A percentile compares a stretch with the other conserved stretches of the same genome.
Conservation (phyloP, 2,329 filamentous ascomycete genomes). For the Immersiporthe knoxdaviesiana region DNA sequence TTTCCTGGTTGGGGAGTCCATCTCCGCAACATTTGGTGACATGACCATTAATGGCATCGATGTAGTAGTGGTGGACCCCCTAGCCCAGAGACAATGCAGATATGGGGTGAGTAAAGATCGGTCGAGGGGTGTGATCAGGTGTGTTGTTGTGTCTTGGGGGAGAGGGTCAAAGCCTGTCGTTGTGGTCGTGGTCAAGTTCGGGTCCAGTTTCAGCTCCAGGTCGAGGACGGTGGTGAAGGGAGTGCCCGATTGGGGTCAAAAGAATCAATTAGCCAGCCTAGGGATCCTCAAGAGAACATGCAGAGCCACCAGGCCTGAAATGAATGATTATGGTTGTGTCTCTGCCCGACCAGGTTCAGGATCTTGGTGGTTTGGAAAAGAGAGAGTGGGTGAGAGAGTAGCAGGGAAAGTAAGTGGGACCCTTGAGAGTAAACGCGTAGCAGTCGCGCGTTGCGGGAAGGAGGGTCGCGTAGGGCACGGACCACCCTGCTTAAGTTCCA, state of each 20-base stretch:
- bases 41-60: constrained; percentile 54
- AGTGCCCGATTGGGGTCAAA: background rate
- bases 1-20: constrained; percentile 48
- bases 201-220: background rate
- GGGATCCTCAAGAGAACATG: background rate
- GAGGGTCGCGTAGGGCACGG: constrained; percentile 14
- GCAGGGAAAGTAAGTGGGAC: constrained; percentile 6
- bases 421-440: constrained; percentile 11
- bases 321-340: background rate
- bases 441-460: constrained; percentile 10
- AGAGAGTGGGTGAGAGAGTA: background rate
- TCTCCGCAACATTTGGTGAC: constrained; percentile 53
- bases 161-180: too few species aligned
- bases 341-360: background rate
- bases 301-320: background rate
- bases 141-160: background rate
- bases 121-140: background rate
- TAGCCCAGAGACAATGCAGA: background rate
- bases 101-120: background rate
- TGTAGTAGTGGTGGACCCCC: constrained; percentile 18
- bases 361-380: background rate
- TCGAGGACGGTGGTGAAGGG: background rate
- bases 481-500: constrained; percentile 10
- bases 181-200: background rate
- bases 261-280: background rate